These are phyloP conservation scores for Botrytis deweyae DNA, from an alignment of 2,329 filamentous ascomycete genomes.

Conservation along the genomic window DNA sequence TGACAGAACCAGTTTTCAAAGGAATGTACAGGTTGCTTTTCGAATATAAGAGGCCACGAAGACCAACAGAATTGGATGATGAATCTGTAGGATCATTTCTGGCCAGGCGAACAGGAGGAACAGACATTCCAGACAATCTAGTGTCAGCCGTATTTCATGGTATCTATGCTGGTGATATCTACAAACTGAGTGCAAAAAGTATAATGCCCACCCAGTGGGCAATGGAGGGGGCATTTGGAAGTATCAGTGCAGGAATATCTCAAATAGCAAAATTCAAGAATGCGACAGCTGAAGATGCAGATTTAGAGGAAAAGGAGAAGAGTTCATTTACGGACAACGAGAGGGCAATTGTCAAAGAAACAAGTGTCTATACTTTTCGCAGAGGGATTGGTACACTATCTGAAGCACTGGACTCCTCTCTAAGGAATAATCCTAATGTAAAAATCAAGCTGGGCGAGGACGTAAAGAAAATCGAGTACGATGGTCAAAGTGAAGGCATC, in stretches of 20 bases:
- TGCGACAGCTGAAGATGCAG: constrained; percentile 11
- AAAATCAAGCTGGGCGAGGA: constrained; percentile 51
- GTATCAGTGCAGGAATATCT: constrained; percentile 22
- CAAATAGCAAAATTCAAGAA: neutral
- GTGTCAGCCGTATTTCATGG: constrained; percentile 78
- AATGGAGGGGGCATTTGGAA: constrained; percentile 28
- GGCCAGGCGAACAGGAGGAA: constrained; percentile 50
- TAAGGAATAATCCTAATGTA: constrained; percentile 58
- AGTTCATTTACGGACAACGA: neutral
- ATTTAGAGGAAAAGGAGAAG: constrained; percentile 9
- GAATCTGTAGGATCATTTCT: constrained; percentile 72
- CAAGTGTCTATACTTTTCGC: constrained; percentile 48
- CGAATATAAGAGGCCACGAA: constrained; percentile 38
- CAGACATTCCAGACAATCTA: constrained; percentile 65
- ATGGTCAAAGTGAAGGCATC: constrained; percentile 42
- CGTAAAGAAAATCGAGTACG: constrained; percentile 49
- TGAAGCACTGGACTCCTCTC: constrained; percentile 50
- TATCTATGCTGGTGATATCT: constrained; percentile 87
- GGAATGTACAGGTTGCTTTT: constrained; percentile 40
- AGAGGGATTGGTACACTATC: constrained; percentile 64
- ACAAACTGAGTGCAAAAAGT: constrained; percentile 71
- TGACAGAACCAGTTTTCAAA: constrained; percentile 57
- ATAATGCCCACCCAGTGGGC: constrained; percentile 42
- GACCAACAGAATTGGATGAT: constrained; percentile 50
- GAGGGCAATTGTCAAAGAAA: constrained; percentile 29